Evolutionary conservation across 2,329 filamentous ascomycete species (phyloP).

Genomic region (Fusarium praegraminearum): DNA sequence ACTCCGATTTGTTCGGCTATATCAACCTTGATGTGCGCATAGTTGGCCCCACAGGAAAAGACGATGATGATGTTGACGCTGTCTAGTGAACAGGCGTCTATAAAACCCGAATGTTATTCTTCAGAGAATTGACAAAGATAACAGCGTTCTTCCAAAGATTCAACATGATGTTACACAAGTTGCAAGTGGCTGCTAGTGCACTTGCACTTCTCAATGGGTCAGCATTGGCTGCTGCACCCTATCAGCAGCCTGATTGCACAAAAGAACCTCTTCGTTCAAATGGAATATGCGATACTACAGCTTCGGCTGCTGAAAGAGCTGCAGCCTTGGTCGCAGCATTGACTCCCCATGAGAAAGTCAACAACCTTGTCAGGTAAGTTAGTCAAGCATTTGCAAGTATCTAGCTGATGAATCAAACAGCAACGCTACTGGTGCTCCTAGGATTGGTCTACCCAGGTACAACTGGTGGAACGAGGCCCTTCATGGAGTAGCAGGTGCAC

Average conservation of each 20-base stretch:
- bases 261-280: constrained; percentile 5
- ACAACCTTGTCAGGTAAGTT: constrained; percentile 1
- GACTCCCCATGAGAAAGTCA: constrained; percentile 1
- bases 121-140: neutral
- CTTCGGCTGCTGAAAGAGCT: neutral
- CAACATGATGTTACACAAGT: neutral
- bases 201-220: neutral
- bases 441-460: constrained; percentile 7
- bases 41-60: neutral
- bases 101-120: neutral
- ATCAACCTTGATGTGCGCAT: neutral
- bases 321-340: neutral
- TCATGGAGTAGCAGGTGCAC: neutral
- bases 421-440: constrained; percentile 8
- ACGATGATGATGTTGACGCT: accelerated
- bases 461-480: constrained; percentile 30
- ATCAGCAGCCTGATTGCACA: neutral
- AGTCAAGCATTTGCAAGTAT: accelerated
- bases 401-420: accelerated
- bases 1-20: constrained; percentile 11
- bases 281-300: neutral
- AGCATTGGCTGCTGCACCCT: neutral
- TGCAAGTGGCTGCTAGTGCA: constrained; percentile 9
- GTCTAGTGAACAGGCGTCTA: neutral
- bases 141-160: accelerated